Evolutionary conservation across 1,284 basidiomycete genomes (phyloP).

Genomic region (Leccinum fallax): DNA sequence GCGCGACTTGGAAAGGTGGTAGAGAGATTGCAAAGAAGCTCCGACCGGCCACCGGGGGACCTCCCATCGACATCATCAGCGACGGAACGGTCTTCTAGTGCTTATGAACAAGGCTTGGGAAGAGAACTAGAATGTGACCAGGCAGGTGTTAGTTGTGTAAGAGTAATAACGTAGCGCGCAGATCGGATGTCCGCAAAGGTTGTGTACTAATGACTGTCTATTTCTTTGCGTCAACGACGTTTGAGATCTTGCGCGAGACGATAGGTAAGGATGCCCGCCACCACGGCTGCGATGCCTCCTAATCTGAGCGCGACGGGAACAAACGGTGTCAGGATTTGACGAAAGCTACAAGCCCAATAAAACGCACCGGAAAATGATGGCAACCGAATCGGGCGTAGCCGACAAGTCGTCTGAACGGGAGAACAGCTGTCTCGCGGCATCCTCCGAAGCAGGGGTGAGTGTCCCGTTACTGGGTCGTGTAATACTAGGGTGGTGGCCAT

Average conservation of each 20-base stretch:
- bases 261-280: slow-evolving; percentile 73
- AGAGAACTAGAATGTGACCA: not conserved
- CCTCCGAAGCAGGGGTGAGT: slow-evolving; percentile 14
- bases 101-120: not conserved
- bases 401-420: slow-evolving; percentile 15
- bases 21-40: slow-evolving; percentile 86
- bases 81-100: slow-evolving; percentile 81
- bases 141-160: not conserved
- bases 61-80: slow-evolving; percentile 86
- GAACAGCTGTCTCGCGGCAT: slow-evolving; percentile 7
- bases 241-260: slow-evolving; percentile 62
- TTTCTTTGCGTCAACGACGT: slow-evolving; percentile 40
- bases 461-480: slow-evolving; percentile 27
- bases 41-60: slow-evolving; percentile 75
- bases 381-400: slow-evolving; percentile 63
- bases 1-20: slow-evolving; percentile 95
- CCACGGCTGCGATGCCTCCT: slow-evolving; percentile 69
- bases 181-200: not conserved
- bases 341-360: no score
- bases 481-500: slow-evolving; percentile 40
- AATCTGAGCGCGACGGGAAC: slow-evolving; percentile 45
- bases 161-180: not conserved
- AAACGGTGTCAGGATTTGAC: not conserved
- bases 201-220: not conserved
- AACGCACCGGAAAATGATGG: slow-evolving; percentile 72